Conservation (phyloP, 2,329 filamentous ascomycete species). For the Aspergillus proliferans region DNA sequence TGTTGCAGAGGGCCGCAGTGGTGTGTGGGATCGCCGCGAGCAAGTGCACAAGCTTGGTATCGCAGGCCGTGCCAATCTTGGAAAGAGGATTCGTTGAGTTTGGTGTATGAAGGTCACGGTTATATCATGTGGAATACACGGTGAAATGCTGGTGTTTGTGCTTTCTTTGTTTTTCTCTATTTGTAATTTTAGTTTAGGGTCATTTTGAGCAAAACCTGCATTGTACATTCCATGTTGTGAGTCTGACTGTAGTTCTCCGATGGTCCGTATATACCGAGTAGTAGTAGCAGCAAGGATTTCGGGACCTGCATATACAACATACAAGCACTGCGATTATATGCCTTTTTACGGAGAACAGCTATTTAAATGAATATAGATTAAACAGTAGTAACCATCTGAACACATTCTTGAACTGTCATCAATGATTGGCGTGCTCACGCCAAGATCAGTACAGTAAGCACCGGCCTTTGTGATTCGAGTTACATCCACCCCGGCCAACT, state of each 20-base stretch:
- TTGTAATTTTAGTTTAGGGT: not conserved
- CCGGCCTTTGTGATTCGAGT: no score
- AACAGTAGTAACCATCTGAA: no score
- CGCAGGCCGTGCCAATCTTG: slow-evolving; percentile 66
- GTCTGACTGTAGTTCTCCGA: no score
- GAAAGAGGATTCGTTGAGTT: slow-evolving; percentile 10
- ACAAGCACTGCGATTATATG: no score
- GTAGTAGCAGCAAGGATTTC: no score
- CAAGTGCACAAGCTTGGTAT: slow-evolving; percentile 76
- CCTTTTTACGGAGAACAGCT: no score
- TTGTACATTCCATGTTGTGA: not conserved
- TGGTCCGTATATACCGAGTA: no score
- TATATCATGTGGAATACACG: not conserved
- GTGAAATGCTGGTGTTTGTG: not conserved
- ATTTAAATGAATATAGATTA: no score
- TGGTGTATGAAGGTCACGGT: not conserved
- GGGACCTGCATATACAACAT: no score
- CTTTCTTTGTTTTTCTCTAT: not conserved
- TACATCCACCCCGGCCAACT: not conserved
- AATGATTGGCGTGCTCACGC: no score
- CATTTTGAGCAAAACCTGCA: not conserved
- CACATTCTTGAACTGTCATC: no score
- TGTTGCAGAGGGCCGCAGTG: slow-evolving; percentile 78
- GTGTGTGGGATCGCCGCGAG: slow-evolving; percentile 75
- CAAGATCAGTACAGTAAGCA: no score